Evolutionary conservation across 2,329 filamentous ascomycete species (phyloP).

Genomic region (Hymenoscyphus repandus): DNA sequence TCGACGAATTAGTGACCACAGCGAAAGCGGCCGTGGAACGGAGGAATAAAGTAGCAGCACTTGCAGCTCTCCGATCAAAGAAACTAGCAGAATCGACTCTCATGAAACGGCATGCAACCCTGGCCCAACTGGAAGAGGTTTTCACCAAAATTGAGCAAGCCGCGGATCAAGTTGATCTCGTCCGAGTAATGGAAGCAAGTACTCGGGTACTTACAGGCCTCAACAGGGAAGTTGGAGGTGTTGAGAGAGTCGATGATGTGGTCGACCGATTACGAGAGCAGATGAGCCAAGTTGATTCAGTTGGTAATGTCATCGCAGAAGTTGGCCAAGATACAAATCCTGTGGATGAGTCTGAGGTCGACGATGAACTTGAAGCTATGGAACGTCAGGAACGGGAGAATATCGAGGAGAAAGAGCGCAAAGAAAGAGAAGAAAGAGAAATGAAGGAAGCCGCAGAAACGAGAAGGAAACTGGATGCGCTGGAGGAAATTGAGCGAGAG

Average conservation of each 20-base stretch:
- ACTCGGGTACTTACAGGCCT: slow-evolving; percentile 66
- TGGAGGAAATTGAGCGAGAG: slow-evolving; percentile 22
- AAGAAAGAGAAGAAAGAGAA: slow-evolving; percentile 25
- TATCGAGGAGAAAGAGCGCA: slow-evolving; percentile 33
- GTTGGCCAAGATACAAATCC: slow-evolving; percentile 37
- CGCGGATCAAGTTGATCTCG: slow-evolving; percentile 74
- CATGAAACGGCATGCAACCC: slow-evolving; percentile 63
- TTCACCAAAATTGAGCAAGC: slow-evolving; percentile 82
- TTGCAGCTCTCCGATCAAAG: slow-evolving; percentile 75
- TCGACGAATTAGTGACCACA: slow-evolving; percentile 57
- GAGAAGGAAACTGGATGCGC: slow-evolving; percentile 24
- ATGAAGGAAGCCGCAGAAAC: slow-evolving; percentile 28
- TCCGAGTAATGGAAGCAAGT: slow-evolving; percentile 77
- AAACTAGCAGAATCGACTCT: slow-evolving; percentile 75
- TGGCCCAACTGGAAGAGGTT: slow-evolving; percentile 78
- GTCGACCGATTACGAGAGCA: slow-evolving; percentile 72
- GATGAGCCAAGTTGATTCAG: slow-evolving; percentile 77
- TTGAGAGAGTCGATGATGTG: slow-evolving; percentile 68
- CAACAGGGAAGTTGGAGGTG: slow-evolving; percentile 72
- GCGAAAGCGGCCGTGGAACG: slow-evolving; percentile 66
- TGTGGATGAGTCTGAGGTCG: slow-evolving; percentile 78
- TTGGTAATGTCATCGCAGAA: slow-evolving; percentile 71
- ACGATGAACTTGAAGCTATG: slow-evolving; percentile 79
- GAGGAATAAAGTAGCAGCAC: slow-evolving; percentile 70
- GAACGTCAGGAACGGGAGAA: slow-evolving; percentile 45